phyloP scores from a whole-genome alignment of 345 rosid species.

The Linum lewisii region DNA sequence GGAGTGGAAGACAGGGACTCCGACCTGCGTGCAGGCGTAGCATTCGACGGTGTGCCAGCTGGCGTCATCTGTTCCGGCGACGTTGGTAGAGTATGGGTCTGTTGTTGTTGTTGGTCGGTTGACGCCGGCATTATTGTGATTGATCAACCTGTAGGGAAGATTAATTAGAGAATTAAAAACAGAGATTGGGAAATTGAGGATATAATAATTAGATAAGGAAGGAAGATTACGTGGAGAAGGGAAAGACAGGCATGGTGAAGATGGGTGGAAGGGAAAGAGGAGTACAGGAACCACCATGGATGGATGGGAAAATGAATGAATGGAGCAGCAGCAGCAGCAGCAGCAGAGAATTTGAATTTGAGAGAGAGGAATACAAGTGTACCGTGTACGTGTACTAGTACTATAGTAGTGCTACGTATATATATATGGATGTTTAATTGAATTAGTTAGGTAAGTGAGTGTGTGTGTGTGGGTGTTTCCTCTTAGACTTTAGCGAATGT shows the following conservation, averaged over 20 bases:
- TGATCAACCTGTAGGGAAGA: too few relatives aligned
- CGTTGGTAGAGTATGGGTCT: not conserved
- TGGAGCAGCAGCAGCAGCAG: too few relatives aligned
- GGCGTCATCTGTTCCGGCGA: not conserved
- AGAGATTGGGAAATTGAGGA: not conserved
- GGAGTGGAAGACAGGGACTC: constrained; percentile 39
- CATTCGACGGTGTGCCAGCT: constrained; percentile 16
- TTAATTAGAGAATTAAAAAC: too few relatives aligned
- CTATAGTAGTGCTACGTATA: too few relatives aligned
- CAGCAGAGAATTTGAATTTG: too few relatives aligned
- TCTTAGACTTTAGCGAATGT: too few relatives aligned
- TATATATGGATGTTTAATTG: too few relatives aligned
- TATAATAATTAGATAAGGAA: too few relatives aligned
- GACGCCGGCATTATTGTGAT: too few relatives aligned
- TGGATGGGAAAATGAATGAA: not conserved
- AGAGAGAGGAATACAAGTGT: not conserved
- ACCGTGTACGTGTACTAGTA: too few relatives aligned
- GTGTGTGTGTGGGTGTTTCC: too few relatives aligned
- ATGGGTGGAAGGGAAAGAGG: not conserved
- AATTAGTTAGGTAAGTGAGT: too few relatives aligned
- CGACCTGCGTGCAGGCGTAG: constrained; percentile 26
- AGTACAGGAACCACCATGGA: not conserved
- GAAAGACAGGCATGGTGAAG: not conserved
- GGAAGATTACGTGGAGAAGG: not conserved
- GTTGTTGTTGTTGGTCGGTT: constrained; percentile 8